These are phyloP conservation scores for Colletotrichum orbiculare DNA, from an alignment of 2,329 filamentous ascomycete genomes.

Conservation along the genomic window DNA sequence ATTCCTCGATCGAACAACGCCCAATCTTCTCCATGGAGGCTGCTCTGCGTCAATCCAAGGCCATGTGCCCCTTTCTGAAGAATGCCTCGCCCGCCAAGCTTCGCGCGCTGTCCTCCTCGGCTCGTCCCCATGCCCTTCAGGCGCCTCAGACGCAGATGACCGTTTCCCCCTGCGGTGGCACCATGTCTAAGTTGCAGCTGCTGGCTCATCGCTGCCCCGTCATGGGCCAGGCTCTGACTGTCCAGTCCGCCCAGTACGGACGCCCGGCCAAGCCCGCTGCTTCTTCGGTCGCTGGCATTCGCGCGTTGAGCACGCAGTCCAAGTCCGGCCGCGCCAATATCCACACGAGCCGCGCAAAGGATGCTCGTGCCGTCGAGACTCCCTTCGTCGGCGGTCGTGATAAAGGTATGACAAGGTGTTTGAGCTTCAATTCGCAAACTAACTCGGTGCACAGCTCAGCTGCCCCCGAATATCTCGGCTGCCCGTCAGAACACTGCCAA, in stretches of 20 bases:
- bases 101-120: slow-evolving; percentile 85
- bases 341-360: slow-evolving; percentile 82
- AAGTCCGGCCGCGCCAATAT: slow-evolving; percentile 75
- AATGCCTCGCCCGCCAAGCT: slow-evolving; percentile 92
- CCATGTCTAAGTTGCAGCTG: slow-evolving; percentile 96
- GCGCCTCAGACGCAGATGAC: slow-evolving; percentile 59
- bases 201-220: slow-evolving; percentile 95
- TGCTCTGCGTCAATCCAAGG: slow-evolving; percentile 92
- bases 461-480: slow-evolving; percentile 45
- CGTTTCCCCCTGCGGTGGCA: slow-evolving; percentile 82
- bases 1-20: slow-evolving; percentile 10
- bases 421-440: slow-evolving; percentile 24
- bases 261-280: slow-evolving; percentile 52
- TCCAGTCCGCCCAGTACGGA: slow-evolving; percentile 75
- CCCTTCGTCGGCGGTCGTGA: slow-evolving; percentile 60
- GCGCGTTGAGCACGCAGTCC: slow-evolving; percentile 61
- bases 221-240: slow-evolving; percentile 96
- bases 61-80: slow-evolving; percentile 97
- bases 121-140: slow-evolving; percentile 51
- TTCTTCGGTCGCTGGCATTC: slow-evolving; percentile 60
- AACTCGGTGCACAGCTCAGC: slow-evolving; percentile 45
- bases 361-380: slow-evolving; percentile 81
- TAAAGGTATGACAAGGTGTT: slow-evolving; percentile 55
- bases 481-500: slow-evolving; percentile 44
- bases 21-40: slow-evolving; percentile 77